These are phyloP conservation scores for Aspergillus sclerotiicarbonarius DNA, from an alignment of 495 filamentous ascomycete species.

Conservation along the genomic window DNA sequence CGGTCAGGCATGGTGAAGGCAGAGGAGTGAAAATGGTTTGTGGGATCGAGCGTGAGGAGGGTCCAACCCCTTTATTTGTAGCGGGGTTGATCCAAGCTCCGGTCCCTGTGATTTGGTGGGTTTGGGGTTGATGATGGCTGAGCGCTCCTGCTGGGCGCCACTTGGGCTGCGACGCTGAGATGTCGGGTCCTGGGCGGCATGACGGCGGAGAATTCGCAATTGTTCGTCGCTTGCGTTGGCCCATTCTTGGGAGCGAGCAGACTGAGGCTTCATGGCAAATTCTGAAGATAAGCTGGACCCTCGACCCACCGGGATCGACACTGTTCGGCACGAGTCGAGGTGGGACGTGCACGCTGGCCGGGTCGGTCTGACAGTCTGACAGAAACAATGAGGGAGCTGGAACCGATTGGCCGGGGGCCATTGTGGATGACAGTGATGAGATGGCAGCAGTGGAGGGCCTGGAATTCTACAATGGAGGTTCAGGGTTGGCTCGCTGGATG, in stretches of 20 bases:
- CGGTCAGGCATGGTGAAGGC: not conserved
- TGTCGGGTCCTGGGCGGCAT: not conserved
- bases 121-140: too few relatives aligned
- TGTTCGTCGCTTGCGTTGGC: too few relatives aligned
- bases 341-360: not conserved
- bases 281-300: slow-evolving; percentile 12
- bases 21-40: not conserved
- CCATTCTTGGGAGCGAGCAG: not conserved
- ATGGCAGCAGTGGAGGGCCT: not conserved
- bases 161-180: not conserved
- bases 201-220: not conserved
- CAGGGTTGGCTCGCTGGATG: too few relatives aligned
- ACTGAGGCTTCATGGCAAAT: not conserved
- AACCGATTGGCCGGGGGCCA: not conserved
- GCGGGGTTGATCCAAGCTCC: not conserved
- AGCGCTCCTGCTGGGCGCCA: slow-evolving; percentile 6
- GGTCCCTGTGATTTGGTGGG: not conserved
- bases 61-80: not conserved
- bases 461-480: too few relatives aligned
- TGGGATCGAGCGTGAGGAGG: not conserved
- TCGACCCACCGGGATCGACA: slow-evolving; percentile 3
- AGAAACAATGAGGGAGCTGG: not conserved
- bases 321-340: slow-evolving; percentile 12
- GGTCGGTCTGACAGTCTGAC: not conserved
- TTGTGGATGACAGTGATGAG: not conserved